These are phyloP conservation scores for Xylariales sp. DNA, from an alignment of 2,329 filamentous ascomycete species.

Conservation along the genomic window DNA sequence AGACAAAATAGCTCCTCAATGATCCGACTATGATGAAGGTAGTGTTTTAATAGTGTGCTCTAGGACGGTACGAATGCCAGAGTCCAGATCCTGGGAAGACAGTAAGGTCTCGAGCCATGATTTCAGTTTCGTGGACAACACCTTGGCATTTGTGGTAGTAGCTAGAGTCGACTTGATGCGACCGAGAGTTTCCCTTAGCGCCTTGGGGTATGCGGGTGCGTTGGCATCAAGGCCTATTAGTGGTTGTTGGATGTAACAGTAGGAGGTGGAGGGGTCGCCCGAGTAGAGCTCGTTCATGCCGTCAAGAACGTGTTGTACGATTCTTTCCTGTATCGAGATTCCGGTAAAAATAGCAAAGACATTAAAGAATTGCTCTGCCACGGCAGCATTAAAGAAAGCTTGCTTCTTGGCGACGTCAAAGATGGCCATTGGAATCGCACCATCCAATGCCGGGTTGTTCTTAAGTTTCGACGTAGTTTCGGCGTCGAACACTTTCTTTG, in stretches of 20 bases:
- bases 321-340: constrained; percentile 71
- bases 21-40: constrained; percentile 30
- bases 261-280: constrained; percentile 70
- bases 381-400: constrained; percentile 71
- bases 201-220: constrained; percentile 78
- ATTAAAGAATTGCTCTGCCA: constrained; percentile 83
- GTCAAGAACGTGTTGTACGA: constrained; percentile 79
- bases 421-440: constrained; percentile 93
- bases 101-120: constrained; percentile 68
- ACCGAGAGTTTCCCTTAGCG: constrained; percentile 73
- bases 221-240: constrained; percentile 72
- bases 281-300: constrained; percentile 71
- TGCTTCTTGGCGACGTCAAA: constrained; percentile 89
- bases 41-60: constrained; percentile 58
- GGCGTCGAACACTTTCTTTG: constrained; percentile 60
- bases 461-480: constrained; percentile 65
- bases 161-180: constrained; percentile 66
- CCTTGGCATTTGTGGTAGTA: constrained; percentile 58
- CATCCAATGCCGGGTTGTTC: constrained; percentile 84
- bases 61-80: constrained; percentile 66
- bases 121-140: constrained; percentile 61
- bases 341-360: constrained; percentile 78
- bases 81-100: constrained; percentile 62
- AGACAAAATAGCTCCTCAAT: background rate
- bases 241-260: constrained; percentile 77